Evolutionary conservation across 2,329 filamentous ascomycete genomes (phyloP).

Genomic region (Aspergillus candidus): DNA sequence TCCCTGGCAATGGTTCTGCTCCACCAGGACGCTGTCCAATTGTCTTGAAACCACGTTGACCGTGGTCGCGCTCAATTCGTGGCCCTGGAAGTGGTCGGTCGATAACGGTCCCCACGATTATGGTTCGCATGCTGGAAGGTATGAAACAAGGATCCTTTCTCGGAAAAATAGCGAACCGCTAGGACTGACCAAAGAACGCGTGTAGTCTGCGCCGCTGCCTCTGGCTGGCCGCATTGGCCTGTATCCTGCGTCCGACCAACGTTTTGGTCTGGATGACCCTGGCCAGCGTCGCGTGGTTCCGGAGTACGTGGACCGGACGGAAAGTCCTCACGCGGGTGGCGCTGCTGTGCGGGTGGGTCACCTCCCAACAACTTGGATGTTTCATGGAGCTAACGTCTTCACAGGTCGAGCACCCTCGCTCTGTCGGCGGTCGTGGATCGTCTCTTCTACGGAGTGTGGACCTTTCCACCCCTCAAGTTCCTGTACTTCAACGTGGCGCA

Average conservation of each 20-base stretch:
- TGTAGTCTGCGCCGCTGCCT: constrained; percentile 58
- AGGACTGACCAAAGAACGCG: constrained; percentile 5
- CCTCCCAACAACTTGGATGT: neutral
- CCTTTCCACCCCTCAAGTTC: constrained; percentile 80
- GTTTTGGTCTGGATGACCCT: constrained; percentile 74
- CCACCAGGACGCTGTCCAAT: constrained; percentile 89
- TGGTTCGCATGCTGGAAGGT: constrained; percentile 19
- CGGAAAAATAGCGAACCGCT: neutral
- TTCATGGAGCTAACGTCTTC: constrained; percentile 9
- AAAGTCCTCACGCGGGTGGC: constrained; percentile 57
- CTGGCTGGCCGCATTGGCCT: constrained; percentile 70
- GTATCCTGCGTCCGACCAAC: constrained; percentile 85
- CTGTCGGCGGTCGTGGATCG: constrained; percentile 65
- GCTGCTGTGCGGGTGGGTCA: constrained; percentile 50
- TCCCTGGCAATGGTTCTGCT: constrained; percentile 97
- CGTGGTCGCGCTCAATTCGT: constrained; percentile 68
- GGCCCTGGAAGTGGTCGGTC: constrained; percentile 73
- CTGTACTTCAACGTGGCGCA: constrained; percentile 86
- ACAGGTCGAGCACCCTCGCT: constrained; percentile 52
- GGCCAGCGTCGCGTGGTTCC: constrained; percentile 48
- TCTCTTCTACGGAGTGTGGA: constrained; percentile 77
- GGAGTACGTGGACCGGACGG: constrained; percentile 39
- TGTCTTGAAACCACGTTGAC: constrained; percentile 88
- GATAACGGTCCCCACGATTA: constrained; percentile 14
- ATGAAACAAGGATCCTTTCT: constrained; percentile 5